phyloP scores from a whole-genome alignment of 2,329 filamentous ascomycete species.

The Plectosphaerella plurivora region DNA sequence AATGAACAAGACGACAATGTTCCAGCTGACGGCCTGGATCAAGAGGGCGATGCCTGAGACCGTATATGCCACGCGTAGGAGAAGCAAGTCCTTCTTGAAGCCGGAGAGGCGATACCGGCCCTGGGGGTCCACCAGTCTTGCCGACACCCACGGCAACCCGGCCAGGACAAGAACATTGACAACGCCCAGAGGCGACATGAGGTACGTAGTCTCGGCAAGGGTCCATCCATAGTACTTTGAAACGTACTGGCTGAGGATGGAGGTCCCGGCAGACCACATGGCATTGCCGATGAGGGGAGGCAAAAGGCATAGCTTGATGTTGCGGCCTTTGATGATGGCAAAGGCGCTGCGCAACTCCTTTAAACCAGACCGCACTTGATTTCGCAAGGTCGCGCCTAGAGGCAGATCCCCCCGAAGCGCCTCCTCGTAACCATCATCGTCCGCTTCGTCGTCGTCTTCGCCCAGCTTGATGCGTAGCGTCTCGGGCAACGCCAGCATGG shows the following conservation, averaged over 20 bases:
- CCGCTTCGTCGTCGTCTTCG: conserved; percentile 2
- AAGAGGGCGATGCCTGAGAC: conserved; percentile 25
- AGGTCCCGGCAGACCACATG: conserved; percentile 26
- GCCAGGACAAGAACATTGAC: conserved; percentile 31
- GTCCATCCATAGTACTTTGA: conserved; percentile 40
- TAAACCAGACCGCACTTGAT: conserved; percentile 23
- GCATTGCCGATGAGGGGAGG: conserved; percentile 33
- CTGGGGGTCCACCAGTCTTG: conserved; percentile 16
- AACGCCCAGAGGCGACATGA: conserved; percentile 35
- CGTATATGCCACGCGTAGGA: conserved; percentile 26
- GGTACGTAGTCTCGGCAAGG: conserved; percentile 33
- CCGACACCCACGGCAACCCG: conserved; percentile 28
- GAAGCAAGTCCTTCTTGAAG: conserved; percentile 31
- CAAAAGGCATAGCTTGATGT: conserved; percentile 30
- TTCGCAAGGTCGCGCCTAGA: conserved; percentile 15
- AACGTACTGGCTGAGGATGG: conserved; percentile 34
- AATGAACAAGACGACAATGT: conserved; percentile 26
- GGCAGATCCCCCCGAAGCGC: not conserved
- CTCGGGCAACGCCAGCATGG: conserved; percentile 33
- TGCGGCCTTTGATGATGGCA: conserved; percentile 27
- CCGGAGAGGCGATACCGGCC: conserved; percentile 25
- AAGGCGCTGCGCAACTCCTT: conserved; percentile 26
- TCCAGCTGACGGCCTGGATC: conserved; percentile 27
- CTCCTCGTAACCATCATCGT: not conserved
- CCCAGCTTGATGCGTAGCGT: conserved; percentile 24